These are phyloP conservation scores for Sindora glabra DNA, from an alignment of 306 rosid species.

Conservation along the genomic window DNA sequence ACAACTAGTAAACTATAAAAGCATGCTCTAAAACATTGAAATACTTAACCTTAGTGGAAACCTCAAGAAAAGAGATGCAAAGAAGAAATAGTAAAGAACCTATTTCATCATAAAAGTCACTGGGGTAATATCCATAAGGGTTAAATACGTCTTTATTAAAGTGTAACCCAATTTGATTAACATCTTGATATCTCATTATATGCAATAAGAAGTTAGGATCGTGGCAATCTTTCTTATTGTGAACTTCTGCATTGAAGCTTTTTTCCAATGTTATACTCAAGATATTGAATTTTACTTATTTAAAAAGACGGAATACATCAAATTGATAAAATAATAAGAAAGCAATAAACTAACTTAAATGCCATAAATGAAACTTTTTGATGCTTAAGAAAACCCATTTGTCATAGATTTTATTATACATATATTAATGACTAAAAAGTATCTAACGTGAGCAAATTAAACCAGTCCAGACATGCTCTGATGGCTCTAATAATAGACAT, in stretches of 20 bases:
- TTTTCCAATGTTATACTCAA: constrained; percentile 78
- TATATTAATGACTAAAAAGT: no score
- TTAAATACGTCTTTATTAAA: constrained; percentile 92
- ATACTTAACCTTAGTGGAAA: background rate
- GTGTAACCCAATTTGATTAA: constrained; percentile 91
- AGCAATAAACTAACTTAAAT: no score
- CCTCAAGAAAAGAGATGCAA: background rate
- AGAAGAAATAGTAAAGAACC: constrained; percentile 42
- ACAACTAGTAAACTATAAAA: background rate
- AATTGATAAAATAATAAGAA: no score
- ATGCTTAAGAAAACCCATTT: no score
- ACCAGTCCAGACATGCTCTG: no score
- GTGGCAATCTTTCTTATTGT: constrained; percentile 82
- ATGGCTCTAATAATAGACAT: no score
- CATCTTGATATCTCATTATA: constrained; percentile 93
- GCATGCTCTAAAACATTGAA: background rate
- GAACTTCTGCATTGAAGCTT: constrained; percentile 93
- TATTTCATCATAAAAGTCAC: constrained; percentile 81
- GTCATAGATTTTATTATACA: no score
- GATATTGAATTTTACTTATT: no score
- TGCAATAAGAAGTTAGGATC: constrained; percentile 89
- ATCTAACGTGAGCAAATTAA: no score
- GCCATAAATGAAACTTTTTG: no score
- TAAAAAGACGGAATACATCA: no score
- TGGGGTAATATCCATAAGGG: constrained; percentile 86